These are phyloP conservation scores for Abortiporus biennis DNA, from an alignment of 1,284 basidiomycete genomes.

Conservation along the genomic window DNA sequence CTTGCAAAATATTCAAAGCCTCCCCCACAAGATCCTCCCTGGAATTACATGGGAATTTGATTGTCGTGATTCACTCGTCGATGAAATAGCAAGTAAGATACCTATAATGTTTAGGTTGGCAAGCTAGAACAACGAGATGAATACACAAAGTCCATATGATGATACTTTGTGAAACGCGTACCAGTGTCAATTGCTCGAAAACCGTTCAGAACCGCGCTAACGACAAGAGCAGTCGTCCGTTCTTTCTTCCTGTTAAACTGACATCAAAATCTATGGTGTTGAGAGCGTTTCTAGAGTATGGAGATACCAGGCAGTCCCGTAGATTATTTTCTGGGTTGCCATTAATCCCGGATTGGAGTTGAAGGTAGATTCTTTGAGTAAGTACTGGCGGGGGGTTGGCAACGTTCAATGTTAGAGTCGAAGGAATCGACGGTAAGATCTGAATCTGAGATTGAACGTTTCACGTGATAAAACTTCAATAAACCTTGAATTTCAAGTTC, in stretches of 20 bases:
- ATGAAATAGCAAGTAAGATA: slow-evolving; percentile 17
- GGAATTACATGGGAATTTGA: neutral
- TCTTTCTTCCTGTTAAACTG: slow-evolving; percentile 59
- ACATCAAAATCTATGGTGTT: too few species aligned
- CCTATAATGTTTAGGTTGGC: slow-evolving; percentile 76
- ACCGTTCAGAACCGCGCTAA: slow-evolving; percentile 65
- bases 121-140: slow-evolving; percentile 38
- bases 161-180: slow-evolving; percentile 22
- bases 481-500: too few species aligned
- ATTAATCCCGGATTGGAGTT: too few species aligned
- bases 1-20: slow-evolving; percentile 43
- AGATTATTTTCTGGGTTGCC: slow-evolving; percentile 44
- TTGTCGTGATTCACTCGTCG: neutral
- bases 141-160: neutral
- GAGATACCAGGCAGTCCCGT: slow-evolving; percentile 62
- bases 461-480: too few species aligned
- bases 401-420: too few species aligned
- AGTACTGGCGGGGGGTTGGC: too few species aligned
- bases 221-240: slow-evolving; percentile 58
- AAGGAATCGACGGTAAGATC: too few species aligned
- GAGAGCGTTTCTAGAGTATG: too few species aligned
- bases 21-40: slow-evolving; percentile 79
- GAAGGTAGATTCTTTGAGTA: too few species aligned
- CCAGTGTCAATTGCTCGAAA: slow-evolving; percentile 79
- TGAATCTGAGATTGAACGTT: too few species aligned